Evolutionary conservation across 345 rosid genomes (phyloP).

Genomic region (Alliaria petiolata): DNA sequence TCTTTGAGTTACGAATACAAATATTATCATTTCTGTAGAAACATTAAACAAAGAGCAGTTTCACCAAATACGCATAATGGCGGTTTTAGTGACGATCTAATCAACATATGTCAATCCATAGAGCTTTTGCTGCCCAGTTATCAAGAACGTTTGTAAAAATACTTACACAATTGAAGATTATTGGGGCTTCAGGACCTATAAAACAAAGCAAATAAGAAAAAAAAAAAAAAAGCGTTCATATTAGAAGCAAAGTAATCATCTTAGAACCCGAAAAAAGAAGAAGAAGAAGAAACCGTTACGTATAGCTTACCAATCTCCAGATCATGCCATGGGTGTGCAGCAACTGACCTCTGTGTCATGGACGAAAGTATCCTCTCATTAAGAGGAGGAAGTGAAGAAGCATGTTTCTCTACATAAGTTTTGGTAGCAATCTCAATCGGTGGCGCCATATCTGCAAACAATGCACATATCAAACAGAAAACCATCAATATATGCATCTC

Average conservation of each 20-base stretch:
- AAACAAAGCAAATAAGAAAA: not conserved
- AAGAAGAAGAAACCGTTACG: not conserved
- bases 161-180: slow-evolving; percentile 75
- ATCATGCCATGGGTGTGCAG: slow-evolving; percentile 99
- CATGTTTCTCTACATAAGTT: slow-evolving; percentile 26
- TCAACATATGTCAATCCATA: not conserved
- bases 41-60: not conserved
- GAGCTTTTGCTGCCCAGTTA: not conserved
- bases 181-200: slow-evolving; percentile 92
- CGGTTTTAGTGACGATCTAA: not conserved
- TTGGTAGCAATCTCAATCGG: slow-evolving; percentile 54
- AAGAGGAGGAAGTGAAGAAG: slow-evolving; percentile 61
- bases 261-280: not conserved
- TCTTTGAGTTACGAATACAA: not conserved
- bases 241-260: not conserved
- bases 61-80: not conserved
- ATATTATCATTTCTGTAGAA: not conserved
- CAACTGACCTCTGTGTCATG: slow-evolving; percentile 80
- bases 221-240: not conserved
- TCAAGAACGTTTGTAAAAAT: not conserved
- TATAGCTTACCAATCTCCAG: slow-evolving; percentile 76
- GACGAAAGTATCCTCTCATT: slow-evolving; percentile 96
- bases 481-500: not conserved
- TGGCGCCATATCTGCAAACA: slow-evolving; percentile 60
- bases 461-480: not conserved